Evolutionary conservation across 108 stramenopile species (phyloP), one percentile per base, ranked within the genome.

Genomic region (Cylindrotheca closterium): DNA sequence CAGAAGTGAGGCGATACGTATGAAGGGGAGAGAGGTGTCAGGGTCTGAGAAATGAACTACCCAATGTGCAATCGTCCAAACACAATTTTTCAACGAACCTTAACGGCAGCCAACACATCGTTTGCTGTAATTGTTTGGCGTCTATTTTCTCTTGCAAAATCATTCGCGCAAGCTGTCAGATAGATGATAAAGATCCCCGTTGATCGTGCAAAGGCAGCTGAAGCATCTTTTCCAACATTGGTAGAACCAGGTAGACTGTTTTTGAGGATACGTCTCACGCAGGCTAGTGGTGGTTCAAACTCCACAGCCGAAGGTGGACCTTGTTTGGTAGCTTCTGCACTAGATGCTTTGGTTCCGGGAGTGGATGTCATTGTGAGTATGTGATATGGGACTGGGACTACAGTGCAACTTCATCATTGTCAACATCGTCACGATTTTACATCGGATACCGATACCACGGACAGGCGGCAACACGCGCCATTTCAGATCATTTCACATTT

Each of bases 101-200:
- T 75, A 55, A 84, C 56, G 30, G 92, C 92, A 8, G 80, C 86
- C 54, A 94, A 50, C 12, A 96, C 90, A 75, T 96, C 96, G 65
- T 87, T 86, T 50, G 93, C 93, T 0, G 86, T 81, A 21, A 96
- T 86, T 2, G 96, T 96, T 60, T 92, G 86, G 15, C 93, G 74
- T 42, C 81, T 82, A 54, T 89, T 84, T 61, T 93, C 91, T 50
- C 93, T 56, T 8, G 93, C 93, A 66, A 90, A 87, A 64, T 94
- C 91, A 70, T 96, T 96, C 51, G 96, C 95, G 67, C 92, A 89
- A 23, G 91, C 81, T 25, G 96, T 94, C n/a, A 96, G 57, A 65
- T 94, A 96, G 18, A 96, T 78, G 47, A 96, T 81, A 61, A 96
- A 96, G 32, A 96, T 94, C 0, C 93, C 93, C 29, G 73, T 86